Percentiles rank a stretch among this genome's conserved stretches.
Conservation (phyloP, 2,329 filamentous ascomycete genomes). For the Madurella mycetomatis region DNA sequence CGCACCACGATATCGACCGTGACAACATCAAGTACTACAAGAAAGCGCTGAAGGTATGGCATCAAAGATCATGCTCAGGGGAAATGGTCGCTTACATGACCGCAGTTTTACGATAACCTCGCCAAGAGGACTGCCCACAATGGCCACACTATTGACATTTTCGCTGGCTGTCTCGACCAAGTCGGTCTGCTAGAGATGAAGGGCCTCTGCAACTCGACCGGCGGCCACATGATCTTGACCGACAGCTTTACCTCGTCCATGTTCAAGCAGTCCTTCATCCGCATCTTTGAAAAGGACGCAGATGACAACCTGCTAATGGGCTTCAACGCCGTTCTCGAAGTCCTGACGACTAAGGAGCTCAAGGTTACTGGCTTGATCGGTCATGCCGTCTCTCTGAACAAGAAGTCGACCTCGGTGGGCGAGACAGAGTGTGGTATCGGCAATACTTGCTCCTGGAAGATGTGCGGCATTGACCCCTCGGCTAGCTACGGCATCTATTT, state of each 20-base stretch:
- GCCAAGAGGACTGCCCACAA: constrained; percentile 95
- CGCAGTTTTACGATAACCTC: constrained; percentile 85
- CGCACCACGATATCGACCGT: constrained; percentile 96
- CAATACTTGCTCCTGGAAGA: constrained; percentile 99
- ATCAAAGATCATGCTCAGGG: not conserved
- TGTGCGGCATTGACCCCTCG: constrained; percentile 94
- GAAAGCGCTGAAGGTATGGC: constrained; percentile 83
- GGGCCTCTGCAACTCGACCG: constrained; percentile 89
- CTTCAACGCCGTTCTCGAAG: constrained; percentile 94
- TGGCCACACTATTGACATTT: constrained; percentile 95
- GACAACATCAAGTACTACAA: constrained; percentile 99
- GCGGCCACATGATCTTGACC: constrained; percentile 95
- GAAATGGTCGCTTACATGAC: constrained; percentile 26
- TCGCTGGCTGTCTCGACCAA: constrained; percentile 94
- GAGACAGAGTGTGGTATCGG: constrained; percentile 98
- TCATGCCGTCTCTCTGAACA: constrained; percentile 93
- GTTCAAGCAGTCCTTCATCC: constrained; percentile 98
- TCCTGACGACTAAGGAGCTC: constrained; percentile 93
- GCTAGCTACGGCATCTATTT: constrained; percentile 97
- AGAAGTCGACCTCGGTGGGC: constrained; percentile 94
- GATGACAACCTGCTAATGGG: constrained; percentile 96
- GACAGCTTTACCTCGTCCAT: constrained; percentile 98
- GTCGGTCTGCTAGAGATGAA: constrained; percentile 98
- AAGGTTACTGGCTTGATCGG: constrained; percentile 98
- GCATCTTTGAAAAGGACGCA: constrained; percentile 94